Base-by-base conservation (phyloP, 2,329 filamentous ascomycete species). In the Fusarium oligoseptatum region DNA sequence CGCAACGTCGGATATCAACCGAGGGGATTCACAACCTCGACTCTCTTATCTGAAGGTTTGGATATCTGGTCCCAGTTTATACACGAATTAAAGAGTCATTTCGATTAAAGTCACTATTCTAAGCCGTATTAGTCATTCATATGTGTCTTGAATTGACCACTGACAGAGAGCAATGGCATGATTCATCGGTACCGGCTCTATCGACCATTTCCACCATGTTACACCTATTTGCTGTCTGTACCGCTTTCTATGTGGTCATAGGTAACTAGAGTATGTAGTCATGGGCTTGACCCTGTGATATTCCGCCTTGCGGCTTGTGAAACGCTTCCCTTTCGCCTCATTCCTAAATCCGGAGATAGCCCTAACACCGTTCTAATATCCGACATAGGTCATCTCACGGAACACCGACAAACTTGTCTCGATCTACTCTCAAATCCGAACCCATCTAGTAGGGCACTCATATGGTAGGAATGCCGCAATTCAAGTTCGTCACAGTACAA, bases 1-100 rank as follows among this genome's bases (percentile, higher is more conserved):
- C 61, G 61, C 61, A 55, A 24, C 11, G 11, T 72, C 70, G 70
- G 70, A 27, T 17, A 6, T 41, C 3, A 27, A 2, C 60, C 65
- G 60, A 55, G 43, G 6, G 24, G 27, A 52, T 32, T 52, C 48
- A 4, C 17, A 52, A 6, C 45, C 45, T 50, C 48, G 11, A 29
- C 9, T 17, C 17, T 32, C 48, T 52, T 32, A 52, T 52, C 45
- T 48, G 43, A 24, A 48, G 20, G 1, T 22, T 7, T 48, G 2
- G 4, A 24, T 15, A 48, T 15, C 14, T 8, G 20, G 15, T 22
- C 6, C 12, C 3, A 22, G 3, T 14, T 45, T 22, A 15, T 8
- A 9, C 20, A 14, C 2, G 14, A 15, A 14, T 24, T 1, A 1
- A 15, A 45, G 12, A 24, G 43, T 45, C 4, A 29, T 17, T 17